Evolutionary conservation across 2,329 filamentous ascomycete genomes (phyloP).

Genomic region (Nigrograna mackinnonii): DNA sequence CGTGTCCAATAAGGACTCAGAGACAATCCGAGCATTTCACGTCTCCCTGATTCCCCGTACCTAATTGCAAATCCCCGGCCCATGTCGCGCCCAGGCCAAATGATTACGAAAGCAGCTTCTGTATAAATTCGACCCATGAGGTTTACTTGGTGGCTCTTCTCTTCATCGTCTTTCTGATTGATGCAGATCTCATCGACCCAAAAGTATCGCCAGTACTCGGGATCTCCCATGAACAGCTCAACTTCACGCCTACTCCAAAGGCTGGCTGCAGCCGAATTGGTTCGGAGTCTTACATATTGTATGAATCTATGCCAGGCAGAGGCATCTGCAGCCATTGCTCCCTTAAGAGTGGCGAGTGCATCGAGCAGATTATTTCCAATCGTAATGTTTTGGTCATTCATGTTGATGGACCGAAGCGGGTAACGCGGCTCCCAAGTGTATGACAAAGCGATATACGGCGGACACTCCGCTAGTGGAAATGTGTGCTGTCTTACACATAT

Average conservation of each 20-base stretch:
- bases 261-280: too few species aligned
- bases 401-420: background rate
- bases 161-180: constrained; percentile 3
- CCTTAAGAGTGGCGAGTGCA: too few species aligned
- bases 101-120: constrained; percentile 2
- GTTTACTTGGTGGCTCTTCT: constrained; percentile 9
- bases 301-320: too few species aligned
- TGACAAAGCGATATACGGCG: too few species aligned
- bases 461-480: too few species aligned
- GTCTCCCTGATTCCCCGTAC: too few species aligned
- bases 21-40: background rate
- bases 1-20: constrained; percentile 7
- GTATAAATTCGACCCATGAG: constrained; percentile 8
- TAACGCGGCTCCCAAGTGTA: background rate
- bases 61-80: background rate
- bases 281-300: too few species aligned
- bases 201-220: constrained; percentile 1
- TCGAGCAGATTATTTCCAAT: background rate
- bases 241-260: background rate
- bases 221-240: background rate
- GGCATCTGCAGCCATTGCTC: too few species aligned
- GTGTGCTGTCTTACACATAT: too few species aligned
- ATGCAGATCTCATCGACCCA: constrained; percentile 6
- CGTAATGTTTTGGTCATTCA: background rate
- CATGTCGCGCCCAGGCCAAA: constrained; percentile 4